Evolutionary conservation across 768 basidiomycete species (phyloP).

Genomic region (Erythrobasidium yunnanense): DNA sequence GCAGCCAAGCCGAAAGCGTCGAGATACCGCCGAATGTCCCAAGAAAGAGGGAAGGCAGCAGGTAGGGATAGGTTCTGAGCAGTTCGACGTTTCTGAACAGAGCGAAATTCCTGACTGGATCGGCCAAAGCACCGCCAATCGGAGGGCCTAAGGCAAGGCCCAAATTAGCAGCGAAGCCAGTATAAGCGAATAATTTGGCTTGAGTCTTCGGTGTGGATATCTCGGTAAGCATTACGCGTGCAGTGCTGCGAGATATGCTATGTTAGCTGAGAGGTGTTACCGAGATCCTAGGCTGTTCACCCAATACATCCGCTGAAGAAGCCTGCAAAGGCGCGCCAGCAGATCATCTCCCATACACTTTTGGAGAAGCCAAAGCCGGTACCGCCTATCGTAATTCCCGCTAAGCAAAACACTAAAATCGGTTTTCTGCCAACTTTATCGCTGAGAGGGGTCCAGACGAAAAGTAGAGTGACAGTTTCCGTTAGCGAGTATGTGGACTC

Average conservation of each 20-base stretch:
- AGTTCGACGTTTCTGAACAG: neutral
- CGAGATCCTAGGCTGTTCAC: neutral
- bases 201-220: neutral
- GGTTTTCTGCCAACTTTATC: neutral
- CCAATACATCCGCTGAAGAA: neutral
- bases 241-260: neutral
- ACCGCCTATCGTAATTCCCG: neutral
- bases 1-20: neutral
- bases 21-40: neutral
- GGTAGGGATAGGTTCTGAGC: neutral
- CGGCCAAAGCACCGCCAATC: neutral
- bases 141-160: neutral
- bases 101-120: neutral
- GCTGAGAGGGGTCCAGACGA: neutral
- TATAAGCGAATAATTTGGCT: neutral
- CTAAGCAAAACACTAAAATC: neutral
- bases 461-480: neutral
- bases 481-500: neutral
- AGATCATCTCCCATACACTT: neutral
- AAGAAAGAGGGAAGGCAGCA: neutral
- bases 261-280: neutral
- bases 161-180: neutral
- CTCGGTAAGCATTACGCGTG: neutral
- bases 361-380: neutral
- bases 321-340: neutral